These are phyloP conservation scores for Annulohypoxylon moriforme DNA, from an alignment of 495 filamentous ascomycete species.

Conservation along the genomic window DNA sequence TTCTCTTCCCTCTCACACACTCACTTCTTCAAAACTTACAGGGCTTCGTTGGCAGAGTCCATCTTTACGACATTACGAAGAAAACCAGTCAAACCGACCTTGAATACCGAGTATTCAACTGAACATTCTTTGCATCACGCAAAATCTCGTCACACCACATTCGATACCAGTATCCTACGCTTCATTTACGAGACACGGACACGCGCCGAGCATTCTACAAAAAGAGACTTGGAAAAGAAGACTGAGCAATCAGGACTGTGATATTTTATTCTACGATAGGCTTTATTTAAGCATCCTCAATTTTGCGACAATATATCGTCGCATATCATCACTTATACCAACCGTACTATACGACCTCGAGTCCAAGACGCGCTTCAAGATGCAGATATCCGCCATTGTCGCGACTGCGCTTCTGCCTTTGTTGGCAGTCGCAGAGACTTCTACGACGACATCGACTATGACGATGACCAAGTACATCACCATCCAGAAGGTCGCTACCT, in stretches of 20 bases:
- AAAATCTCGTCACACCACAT: constrained; percentile 41
- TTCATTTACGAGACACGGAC: constrained; percentile 35
- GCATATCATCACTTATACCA: constrained; percentile 13
- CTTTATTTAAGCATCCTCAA: constrained; percentile 2
- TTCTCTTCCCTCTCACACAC: constrained; percentile 25
- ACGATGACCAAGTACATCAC: constrained; percentile 66
- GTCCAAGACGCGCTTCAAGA: constrained; percentile 40
- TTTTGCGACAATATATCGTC: constrained; percentile 27
- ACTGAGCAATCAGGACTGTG: constrained; percentile 6
- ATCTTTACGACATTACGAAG: constrained; percentile 48
- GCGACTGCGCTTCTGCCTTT: constrained; percentile 58
- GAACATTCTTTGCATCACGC: constrained; percentile 52
- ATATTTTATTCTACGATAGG: not conserved
- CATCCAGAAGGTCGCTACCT: constrained; percentile 52
- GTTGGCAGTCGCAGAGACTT: constrained; percentile 55
- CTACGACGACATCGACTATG: constrained; percentile 60
- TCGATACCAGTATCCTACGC: constrained; percentile 22
- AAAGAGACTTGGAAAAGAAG: constrained; percentile 33
- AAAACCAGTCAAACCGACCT: constrained; percentile 39
- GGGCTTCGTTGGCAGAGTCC: constrained; percentile 71
- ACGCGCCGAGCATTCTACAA: constrained; percentile 21
- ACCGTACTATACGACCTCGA: constrained; percentile 10
- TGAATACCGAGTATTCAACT: constrained; percentile 59
- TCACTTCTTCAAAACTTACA: constrained; percentile 46
- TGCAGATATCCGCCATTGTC: constrained; percentile 53